These are phyloP conservation scores for Leptodermis oblonga DNA, from an alignment of 257 asterid species.

Conservation along the genomic window DNA sequence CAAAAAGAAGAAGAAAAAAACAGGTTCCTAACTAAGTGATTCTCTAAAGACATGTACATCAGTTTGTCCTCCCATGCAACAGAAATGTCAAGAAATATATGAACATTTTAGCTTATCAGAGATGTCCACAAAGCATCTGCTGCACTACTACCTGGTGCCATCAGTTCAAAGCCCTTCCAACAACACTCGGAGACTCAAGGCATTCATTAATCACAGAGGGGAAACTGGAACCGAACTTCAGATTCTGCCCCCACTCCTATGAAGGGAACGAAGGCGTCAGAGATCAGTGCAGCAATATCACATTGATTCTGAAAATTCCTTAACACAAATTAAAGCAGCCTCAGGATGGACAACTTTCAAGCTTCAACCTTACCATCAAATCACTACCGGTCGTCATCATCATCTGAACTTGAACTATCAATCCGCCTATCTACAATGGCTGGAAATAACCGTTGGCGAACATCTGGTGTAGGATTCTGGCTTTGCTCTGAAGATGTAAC, in stretches of 20 bases:
- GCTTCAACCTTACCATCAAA: not conserved
- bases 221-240: not conserved
- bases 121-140: not conserved
- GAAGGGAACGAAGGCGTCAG: not conserved
- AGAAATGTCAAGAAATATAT: not conserved
- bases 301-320: too few species aligned
- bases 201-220: not conserved
- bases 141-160: not conserved
- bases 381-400: slow-evolving; percentile 27
- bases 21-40: slow-evolving; percentile 15
- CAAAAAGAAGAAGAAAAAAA: not conserved
- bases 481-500: slow-evolving; percentile 19
- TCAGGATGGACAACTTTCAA: not conserved
- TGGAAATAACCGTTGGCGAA: slow-evolving; percentile 49
- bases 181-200: not conserved
- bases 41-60: not conserved
- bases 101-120: slow-evolving; percentile 10
- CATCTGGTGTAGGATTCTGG: slow-evolving; percentile 29
- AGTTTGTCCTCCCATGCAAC: not conserved
- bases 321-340: not conserved
- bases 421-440: slow-evolving; percentile 59
- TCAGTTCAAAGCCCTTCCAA: not conserved
- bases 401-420: slow-evolving; percentile 62
- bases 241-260: not conserved
- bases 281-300: not conserved